These are phyloP conservation scores for Solanum hybrid DNA, from an alignment of 305 asterid genomes.

Conservation along the genomic window DNA sequence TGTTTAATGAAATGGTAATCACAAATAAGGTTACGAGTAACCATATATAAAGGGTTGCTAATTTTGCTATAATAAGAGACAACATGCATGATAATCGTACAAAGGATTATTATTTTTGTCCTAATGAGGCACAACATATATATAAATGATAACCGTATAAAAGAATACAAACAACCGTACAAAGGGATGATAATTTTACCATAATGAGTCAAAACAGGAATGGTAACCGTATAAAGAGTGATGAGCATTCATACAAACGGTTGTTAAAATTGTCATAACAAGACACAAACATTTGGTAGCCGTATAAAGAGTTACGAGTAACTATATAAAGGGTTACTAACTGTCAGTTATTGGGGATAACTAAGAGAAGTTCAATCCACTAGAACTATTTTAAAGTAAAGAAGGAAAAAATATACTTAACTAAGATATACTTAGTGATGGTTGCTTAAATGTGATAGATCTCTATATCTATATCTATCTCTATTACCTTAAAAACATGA, in stretches of 20 bases:
- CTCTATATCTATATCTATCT: too few relatives aligned
- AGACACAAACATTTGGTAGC: not conserved
- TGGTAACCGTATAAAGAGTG: not conserved
- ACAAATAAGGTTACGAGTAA: not conserved
- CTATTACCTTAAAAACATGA: too few relatives aligned
- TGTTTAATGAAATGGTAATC: not conserved
- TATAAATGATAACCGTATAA: not conserved
- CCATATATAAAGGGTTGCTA: not conserved
- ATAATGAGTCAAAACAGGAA: not conserved
- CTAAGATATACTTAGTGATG: not conserved
- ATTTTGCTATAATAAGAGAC: not conserved
- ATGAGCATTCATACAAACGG: not conserved
- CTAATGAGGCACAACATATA: not conserved
- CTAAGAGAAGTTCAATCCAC: not conserved
- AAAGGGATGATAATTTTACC: not conserved
- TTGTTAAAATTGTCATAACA: not conserved
- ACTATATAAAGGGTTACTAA: not conserved
- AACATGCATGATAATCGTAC: not conserved
- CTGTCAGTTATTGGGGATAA: not conserved
- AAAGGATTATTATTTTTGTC: not conserved
- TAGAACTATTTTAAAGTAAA: not conserved
- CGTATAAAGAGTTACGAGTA: too few relatives aligned
- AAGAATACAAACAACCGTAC: not conserved
- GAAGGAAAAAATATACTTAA: not conserved
- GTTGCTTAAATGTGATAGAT: not conserved